Evolutionary conservation across 345 rosid genomes (phyloP).

Genomic region (Camelina laxa): DNA sequence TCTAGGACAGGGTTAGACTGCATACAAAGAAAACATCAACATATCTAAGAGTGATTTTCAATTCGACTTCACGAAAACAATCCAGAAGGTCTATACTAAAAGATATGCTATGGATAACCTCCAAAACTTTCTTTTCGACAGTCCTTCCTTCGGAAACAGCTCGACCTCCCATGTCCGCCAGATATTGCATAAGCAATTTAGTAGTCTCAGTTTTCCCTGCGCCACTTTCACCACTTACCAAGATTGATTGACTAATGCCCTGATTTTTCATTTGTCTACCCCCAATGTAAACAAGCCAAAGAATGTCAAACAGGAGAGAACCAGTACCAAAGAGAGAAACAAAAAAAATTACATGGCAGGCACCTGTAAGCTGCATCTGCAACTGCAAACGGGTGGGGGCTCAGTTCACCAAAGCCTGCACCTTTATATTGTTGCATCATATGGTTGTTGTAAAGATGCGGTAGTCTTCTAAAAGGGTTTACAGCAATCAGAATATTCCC

Average conservation of each 20-base stretch:
- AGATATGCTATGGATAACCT: constrained; percentile 55
- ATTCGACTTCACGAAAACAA: constrained; percentile 2
- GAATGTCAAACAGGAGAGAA: constrained; percentile 24
- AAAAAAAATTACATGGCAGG: constrained; percentile 12
- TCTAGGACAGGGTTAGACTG: constrained; percentile 99
- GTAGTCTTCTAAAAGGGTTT: constrained; percentile 89
- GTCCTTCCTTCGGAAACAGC: constrained; percentile 90
- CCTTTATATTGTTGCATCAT: constrained; percentile 99
- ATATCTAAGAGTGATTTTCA: constrained; percentile 5
- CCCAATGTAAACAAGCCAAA: constrained; percentile 31
- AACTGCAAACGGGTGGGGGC: constrained; percentile 98
- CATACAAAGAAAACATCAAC: constrained; percentile 41
- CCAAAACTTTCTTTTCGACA: constrained; percentile 96
- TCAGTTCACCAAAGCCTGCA: constrained; percentile 91
- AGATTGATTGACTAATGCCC: constrained; percentile 85
- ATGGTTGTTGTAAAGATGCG: constrained; percentile 88
- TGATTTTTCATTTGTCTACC: constrained; percentile 84
- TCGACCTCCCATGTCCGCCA: constrained; percentile 99
- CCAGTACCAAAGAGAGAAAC: constrained; percentile 8
- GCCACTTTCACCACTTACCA: constrained; percentile 99
- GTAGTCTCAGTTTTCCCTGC: constrained; percentile 99
- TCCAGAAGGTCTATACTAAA: constrained; percentile 20
- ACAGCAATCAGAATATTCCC: constrained; percentile 97
- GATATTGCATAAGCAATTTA: constrained; percentile 92
- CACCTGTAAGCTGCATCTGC: constrained; percentile 98